Evolutionary conservation across 164 flowering plant species (phyloP), one percentile per base, ranked within the genome.

Genomic region (Malania oleifera): DNA sequence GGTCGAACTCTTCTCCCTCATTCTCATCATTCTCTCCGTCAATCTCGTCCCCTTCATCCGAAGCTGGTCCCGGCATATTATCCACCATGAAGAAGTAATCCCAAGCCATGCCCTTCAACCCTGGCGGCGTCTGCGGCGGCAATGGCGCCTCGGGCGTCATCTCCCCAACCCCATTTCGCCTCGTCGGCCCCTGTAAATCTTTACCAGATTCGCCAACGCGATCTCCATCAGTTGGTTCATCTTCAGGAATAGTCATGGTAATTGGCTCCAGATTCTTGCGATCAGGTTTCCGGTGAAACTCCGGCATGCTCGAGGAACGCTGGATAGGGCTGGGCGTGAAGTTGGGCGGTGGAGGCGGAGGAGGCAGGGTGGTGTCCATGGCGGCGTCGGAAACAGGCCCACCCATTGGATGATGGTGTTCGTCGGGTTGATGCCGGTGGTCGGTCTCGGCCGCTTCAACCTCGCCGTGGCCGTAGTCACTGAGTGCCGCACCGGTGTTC

Each of bases 401-500:
- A 5, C 47, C 47, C 6, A 4, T 11, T 25, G 24, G 1, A 26
- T 1, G 58, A 56, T 28, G 24, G 65, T 20, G 40, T 62, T 72
- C 5, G 45, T 20, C 17, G 52, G 70, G 47, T 6, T 59, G 48
- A 17, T 18, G 41, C 10, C 56, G 60, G 41, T 23, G 44, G 31
- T 25, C 37, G 34, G 19, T 10, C 23, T 6, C 29, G 41, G 29
- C 5, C 7, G 64, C 59, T 26, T 72, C 71, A 27, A 73, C 76
- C 54, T 93, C 98, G 0, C 92, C 90, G 10, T 75, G 85, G 26
- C 73, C 95, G 47, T 77, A 93, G 57, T 87, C 98, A 45, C 81
- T 80, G 19, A 93, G 61, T 0, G 97, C 96, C 7, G 96, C 97
- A 11, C 97, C 96, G 12, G 84, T 76, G 67, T 83, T 80, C 68